phyloP scores from a whole-genome alignment of 1,139 yeast genomes.

The Debaryomyces robertsiae region DNA sequence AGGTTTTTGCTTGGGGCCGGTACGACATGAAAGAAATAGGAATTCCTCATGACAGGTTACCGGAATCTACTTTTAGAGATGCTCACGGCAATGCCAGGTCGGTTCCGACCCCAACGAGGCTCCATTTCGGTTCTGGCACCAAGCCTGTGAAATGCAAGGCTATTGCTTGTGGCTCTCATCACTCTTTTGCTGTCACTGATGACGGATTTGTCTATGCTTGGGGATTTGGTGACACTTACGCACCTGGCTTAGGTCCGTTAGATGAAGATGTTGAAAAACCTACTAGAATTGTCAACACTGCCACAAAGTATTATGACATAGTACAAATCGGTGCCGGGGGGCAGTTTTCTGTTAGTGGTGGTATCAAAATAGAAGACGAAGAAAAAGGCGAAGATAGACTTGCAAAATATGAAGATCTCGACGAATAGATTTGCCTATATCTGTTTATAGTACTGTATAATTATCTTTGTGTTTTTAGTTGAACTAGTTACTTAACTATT shows the following conservation, averaged over 20 bases:
- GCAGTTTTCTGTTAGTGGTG: conserved; percentile 89
- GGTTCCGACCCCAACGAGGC: conserved; percentile 80
- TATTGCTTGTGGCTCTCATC: conserved; percentile 88
- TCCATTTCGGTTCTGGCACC: conserved; percentile 37
- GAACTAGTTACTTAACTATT: background rate
- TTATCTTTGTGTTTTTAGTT: conserved; percentile 3
- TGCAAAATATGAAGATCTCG: conserved; percentile 51
- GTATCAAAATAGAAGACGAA: conserved; percentile 64
- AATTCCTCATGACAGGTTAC: conserved; percentile 61
- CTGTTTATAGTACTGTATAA: conserved; percentile 1
- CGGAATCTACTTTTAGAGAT: conserved; percentile 71
- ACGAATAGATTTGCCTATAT: conserved; percentile 20
- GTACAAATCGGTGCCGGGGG: conserved; percentile 86
- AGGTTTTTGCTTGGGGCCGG: conserved; percentile 84
- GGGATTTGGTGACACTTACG: conserved; percentile 98
- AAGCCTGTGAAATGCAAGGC: conserved; percentile 50
- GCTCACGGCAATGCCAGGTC: conserved; percentile 81
- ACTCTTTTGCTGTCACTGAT: conserved; percentile 79
- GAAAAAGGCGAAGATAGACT: conserved; percentile 60
- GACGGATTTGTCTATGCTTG: conserved; percentile 90
- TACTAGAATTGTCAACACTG: conserved; percentile 87
- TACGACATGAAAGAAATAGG: conserved; percentile 94
- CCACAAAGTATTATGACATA: conserved; percentile 79
- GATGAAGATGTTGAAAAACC: conserved; percentile 89
- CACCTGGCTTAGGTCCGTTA: conserved; percentile 89